Evolutionary conservation across 352 stramenopile species (phyloP), one percentile per base, ranked within the genome.

Genomic region (Pythium insidiosum): DNA sequence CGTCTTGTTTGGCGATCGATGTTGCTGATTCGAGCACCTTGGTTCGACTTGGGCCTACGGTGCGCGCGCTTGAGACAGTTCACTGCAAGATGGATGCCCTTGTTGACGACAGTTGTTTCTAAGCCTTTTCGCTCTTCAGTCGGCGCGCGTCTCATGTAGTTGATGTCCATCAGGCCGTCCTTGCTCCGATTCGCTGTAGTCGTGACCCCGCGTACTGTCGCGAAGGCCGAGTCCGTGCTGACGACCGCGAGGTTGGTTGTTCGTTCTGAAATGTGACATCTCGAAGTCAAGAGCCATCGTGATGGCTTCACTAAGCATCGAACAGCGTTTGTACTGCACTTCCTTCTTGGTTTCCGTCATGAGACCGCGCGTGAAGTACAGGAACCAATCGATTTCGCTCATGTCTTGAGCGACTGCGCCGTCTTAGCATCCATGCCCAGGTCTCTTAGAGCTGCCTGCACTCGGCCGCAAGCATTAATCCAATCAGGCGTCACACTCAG

Each of bases 301-400:
- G 7, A 57, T 51, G 18, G 38, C 38, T 13, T 57, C 31, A 12
- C 16, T 37, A n/a, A 57, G 13, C 2, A 12, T 45, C 13, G 36
- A 12, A 22, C 25, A 57, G 6, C 30, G 49, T 16, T 18, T 24
- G 33, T 57, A 57, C 4, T 16, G 12, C 2, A 51, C 41, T 33
- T 56, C 41, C 21, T 50, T 23, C 13, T 35, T 21, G 2, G 41
- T 56, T 3, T 30, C 12, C 20, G 28, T 43, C 30, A 51, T 22
- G n/a, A 56, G 29, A 5, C 38, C 38, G 23, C 34, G 19, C 5
- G 28, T 13, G 28, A 56, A 50, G 16, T 31, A 56, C 9, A 34
- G 44, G n/a, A 57, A 42, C 26, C 38, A 9, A 22, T 57, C 40
- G 15, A 45, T 43, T 4, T 39, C 22, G 22, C 31, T 51, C 49